Base-by-base conservation (phyloP, 2,329 filamentous ascomycete genomes). In the Neonectria ditissima region DNA sequence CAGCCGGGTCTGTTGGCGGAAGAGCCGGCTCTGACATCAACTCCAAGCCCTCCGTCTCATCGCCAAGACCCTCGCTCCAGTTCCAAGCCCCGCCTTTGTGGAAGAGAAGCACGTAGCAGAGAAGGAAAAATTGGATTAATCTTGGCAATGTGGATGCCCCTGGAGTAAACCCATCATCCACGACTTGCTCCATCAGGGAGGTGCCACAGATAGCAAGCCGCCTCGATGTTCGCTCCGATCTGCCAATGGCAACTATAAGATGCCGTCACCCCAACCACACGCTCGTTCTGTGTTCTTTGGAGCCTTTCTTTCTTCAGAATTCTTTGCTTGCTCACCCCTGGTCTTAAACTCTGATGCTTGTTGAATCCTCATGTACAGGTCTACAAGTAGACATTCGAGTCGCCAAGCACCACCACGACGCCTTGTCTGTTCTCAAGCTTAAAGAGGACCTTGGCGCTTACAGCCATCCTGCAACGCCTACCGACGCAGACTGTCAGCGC, bases 111-210 rank as follows among this genome's bases (percentile, higher is more conserved):
- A 63, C 18, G 39, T 67, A 54, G 69, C 20, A 70, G 63, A 71
- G 70, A 73, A 69, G 68, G 52, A 70, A 73, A 73, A 66, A 59
- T 37, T 73, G 70, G 69, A 59, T 47, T 59, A 14, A 13, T 13
- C 70, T 73, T 73, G 70, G 69, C 69, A 34, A 58, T 73, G 70
- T 70, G 70, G 69, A 55, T 63, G 62, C 44, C 30, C 18, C 59
- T 69, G 56, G 60, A 66, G 51, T 55, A 68, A 28, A 45, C 18
- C 39, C 54, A 20, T 55, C 44, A 18, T 34, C 51, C 44, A 37
- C 20, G 51, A 60, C 55, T 68, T 69, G 59, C 28, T 18, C 32
- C n/a, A 32, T 8, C 28, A 41, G n/a, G 41, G 58, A 55, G 34
- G 43, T 18, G 43, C 24, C 5, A 43, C n/a, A 48, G 58, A 48